Evolutionary conservation across 306 rosid genomes (phyloP).

Genomic region (Pachyrhizus erosus): DNA sequence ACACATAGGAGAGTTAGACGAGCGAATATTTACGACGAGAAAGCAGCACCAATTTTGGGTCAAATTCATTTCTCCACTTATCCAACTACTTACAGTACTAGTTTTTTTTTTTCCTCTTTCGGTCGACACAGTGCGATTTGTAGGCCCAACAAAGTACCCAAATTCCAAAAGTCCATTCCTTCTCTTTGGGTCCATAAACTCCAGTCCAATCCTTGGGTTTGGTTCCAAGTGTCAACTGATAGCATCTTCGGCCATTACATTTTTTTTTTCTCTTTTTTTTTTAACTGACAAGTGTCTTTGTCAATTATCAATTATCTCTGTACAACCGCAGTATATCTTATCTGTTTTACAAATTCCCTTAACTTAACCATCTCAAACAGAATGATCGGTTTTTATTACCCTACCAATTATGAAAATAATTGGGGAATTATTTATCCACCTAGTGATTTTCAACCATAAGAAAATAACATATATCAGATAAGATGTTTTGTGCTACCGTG

Average conservation of each 20-base stretch:
- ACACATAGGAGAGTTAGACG: too few species aligned
- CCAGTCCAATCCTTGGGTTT: background rate
- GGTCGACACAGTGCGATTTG: background rate
- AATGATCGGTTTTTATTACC: background rate
- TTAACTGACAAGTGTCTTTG: too few species aligned
- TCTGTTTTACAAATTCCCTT: background rate
- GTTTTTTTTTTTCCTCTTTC: background rate
- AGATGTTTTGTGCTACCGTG: background rate
- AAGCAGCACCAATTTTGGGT: too few species aligned
- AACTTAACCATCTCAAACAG: background rate
- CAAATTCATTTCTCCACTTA: too few species aligned
- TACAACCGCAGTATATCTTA: background rate
- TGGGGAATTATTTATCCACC: background rate
- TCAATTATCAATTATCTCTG: too few species aligned
- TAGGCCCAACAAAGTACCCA: background rate
- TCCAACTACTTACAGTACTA: too few species aligned
- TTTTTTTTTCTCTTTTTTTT: too few species aligned
- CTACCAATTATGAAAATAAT: background rate
- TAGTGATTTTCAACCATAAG: background rate
- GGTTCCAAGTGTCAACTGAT: too few species aligned
- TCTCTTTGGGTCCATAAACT: background rate
- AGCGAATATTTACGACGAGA: too few species aligned
- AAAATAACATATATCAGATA: background rate
- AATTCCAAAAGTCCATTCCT: background rate
- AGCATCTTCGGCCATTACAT: too few species aligned